Conservation (phyloP, 768 basidiomycete species). For the Lyophyllum semitale region DNA sequence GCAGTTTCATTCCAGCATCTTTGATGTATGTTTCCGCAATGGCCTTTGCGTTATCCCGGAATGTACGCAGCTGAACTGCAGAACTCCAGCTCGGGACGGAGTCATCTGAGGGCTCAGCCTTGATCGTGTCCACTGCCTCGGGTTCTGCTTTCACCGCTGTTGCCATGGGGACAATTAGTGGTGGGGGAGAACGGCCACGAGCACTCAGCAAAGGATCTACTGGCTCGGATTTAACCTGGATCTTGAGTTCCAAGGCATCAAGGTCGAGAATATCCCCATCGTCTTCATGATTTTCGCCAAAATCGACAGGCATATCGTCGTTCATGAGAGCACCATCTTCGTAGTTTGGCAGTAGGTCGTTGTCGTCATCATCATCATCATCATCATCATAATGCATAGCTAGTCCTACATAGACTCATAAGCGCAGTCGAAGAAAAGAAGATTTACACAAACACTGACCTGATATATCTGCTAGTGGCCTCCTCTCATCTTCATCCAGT, state of each 20-base stretch:
- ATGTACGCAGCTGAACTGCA: slow-evolving; percentile 6
- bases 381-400: background rate
- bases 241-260: slow-evolving; percentile 1
- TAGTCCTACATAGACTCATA: background rate
- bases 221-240: background rate
- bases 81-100: background rate
- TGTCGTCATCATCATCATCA: background rate
- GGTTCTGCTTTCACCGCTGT: background rate
- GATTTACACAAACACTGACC: background rate
- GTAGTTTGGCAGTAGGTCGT: background rate
- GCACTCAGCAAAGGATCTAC: background rate
- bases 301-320: background rate
- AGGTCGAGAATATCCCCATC: background rate
- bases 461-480: background rate
- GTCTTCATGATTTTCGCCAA: background rate
- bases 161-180: background rate
- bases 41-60: slow-evolving; percentile 7
- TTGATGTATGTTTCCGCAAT: slow-evolving; percentile 6
- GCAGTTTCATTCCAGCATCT: background rate
- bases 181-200: background rate
- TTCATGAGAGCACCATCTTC: background rate
- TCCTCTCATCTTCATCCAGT: background rate
- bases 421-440: background rate
- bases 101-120: background rate
- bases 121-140: background rate